A percentile compares a stretch with the other conserved stretches of the same genome.
Evolutionary conservation across 2,329 filamentous ascomycete species (phyloP).

Genomic region (Penicillium polonicum): DNA sequence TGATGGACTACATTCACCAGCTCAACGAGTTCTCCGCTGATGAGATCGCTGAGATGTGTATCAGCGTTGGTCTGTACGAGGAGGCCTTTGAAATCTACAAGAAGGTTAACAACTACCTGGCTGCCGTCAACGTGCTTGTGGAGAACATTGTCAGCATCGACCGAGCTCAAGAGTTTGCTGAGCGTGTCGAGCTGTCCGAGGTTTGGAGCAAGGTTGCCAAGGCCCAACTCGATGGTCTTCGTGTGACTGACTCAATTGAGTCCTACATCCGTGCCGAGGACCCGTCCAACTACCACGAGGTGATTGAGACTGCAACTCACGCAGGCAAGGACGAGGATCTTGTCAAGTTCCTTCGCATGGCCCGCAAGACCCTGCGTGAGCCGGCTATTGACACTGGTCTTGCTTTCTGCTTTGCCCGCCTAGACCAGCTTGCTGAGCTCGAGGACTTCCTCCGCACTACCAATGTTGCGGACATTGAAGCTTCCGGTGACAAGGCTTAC

Average conservation of each 20-base stretch:
- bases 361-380: conserved; percentile 93
- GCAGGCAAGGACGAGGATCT: conserved; percentile 98
- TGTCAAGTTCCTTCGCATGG: conserved; percentile 95
- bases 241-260: conserved; percentile 87
- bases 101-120: conserved; percentile 86
- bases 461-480: conserved; percentile 94
- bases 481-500: conserved; percentile 97
- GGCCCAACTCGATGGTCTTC: conserved; percentile 92
- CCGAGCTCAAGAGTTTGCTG: conserved; percentile 90
- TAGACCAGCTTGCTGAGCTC: conserved; percentile 86
- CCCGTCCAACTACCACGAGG: conserved; percentile 88
- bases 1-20: conserved; percentile 95
- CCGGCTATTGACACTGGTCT: conserved; percentile 89
- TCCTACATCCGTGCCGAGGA: conserved; percentile 96
- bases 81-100: conserved; percentile 99
- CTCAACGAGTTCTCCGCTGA: conserved; percentile 86
- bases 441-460: conserved; percentile 93
- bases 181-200: conserved; percentile 87
- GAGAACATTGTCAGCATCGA: conserved; percentile 98
- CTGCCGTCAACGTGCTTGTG: conserved; percentile 86
- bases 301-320: conserved; percentile 92
- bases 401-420: conserved; percentile 88
- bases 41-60: conserved; percentile 89
- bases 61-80: conserved; percentile 90
- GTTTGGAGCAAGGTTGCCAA: conserved; percentile 99